Conservation (phyloP, 352 stramenopile species). For the Phytophthora capsici region DNA sequence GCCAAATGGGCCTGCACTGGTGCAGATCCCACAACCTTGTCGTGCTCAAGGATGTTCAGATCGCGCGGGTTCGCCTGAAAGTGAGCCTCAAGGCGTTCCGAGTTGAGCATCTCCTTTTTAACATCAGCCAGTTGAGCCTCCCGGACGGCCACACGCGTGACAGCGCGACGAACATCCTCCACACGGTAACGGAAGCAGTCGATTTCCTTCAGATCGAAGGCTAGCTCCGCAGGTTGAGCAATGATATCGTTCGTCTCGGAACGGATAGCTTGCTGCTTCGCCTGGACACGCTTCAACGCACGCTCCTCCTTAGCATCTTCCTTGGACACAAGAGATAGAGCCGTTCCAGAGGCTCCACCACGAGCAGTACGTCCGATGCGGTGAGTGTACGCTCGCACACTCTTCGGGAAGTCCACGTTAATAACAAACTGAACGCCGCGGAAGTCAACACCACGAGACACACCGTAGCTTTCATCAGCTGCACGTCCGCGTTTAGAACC, state of each 20-base stretch:
- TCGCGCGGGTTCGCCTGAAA: slow-evolving; percentile 98
- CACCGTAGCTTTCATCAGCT: slow-evolving; percentile 93
- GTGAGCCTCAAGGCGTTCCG: slow-evolving; percentile 94
- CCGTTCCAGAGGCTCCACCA: slow-evolving; percentile 95
- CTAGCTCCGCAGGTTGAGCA: slow-evolving; percentile 94
- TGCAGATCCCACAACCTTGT: slow-evolving; percentile 94
- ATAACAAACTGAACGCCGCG: slow-evolving; percentile 98
- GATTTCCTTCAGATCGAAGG: slow-evolving; percentile 98
- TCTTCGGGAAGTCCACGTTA: slow-evolving; percentile 98
- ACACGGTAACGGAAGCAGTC: slow-evolving; percentile 98
- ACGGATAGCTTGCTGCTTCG: slow-evolving; percentile 88
- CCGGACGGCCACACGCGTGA: slow-evolving; percentile 94
- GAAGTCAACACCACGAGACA: slow-evolving; percentile 98
- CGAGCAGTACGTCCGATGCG: slow-evolving; percentile 98
- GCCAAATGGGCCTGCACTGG: slow-evolving; percentile 95
- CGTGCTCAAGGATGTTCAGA: slow-evolving; percentile 95
- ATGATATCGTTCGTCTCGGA: slow-evolving; percentile 85
- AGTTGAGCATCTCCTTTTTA: slow-evolving; percentile 99
- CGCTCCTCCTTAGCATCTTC: slow-evolving; percentile 82
- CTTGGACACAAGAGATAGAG: slow-evolving; percentile 94
- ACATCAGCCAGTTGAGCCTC: slow-evolving; percentile 96
- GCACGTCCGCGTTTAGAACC: slow-evolving; percentile 58
- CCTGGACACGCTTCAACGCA: slow-evolving; percentile 92
- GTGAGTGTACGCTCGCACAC: slow-evolving; percentile 97
- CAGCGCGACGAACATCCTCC: slow-evolving; percentile 94